Conservation (phyloP, 2,329 filamentous ascomycete species). For the Trichoderma semiorbis region DNA sequence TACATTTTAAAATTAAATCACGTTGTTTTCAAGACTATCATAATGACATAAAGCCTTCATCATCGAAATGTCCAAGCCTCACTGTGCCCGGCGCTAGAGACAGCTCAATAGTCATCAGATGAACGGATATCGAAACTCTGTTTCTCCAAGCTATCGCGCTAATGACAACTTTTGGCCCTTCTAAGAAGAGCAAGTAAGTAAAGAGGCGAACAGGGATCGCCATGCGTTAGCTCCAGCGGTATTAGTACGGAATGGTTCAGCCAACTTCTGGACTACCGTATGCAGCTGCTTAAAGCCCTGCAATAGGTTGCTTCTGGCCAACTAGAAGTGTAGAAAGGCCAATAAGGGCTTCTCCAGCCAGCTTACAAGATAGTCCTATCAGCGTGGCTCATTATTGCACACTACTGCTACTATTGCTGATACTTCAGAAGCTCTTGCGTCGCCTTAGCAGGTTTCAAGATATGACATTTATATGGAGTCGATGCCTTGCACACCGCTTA, state of each 20-base stretch:
- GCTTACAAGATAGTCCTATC: neutral
- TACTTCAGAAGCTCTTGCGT: neutral
- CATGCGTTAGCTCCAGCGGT: neutral
- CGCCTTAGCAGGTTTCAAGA: neutral
- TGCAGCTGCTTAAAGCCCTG: neutral
- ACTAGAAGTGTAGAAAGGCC: neutral
- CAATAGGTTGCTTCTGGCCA: neutral
- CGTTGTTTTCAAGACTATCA: neutral
- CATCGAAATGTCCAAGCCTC: neutral
- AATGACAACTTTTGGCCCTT: neutral
- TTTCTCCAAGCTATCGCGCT: neutral
- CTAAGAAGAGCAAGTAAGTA: neutral
- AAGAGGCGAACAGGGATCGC: neutral
- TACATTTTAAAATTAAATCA: neutral
- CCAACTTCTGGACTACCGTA: neutral
- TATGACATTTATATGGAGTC: neutral
- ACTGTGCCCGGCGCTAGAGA: neutral
- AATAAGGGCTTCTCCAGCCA: neutral
- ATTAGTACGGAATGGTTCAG: neutral
- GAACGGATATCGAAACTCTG: neutral
- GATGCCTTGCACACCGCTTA: neutral
- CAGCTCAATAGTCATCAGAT: neutral
- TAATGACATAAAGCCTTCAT: conserved; percentile 10
- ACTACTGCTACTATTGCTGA: neutral
- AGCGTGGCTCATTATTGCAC: neutral